These are phyloP conservation scores for Thraustochytrium sp. DNA, from an alignment of 352 stramenopile genomes.

Conservation along the genomic window DNA sequence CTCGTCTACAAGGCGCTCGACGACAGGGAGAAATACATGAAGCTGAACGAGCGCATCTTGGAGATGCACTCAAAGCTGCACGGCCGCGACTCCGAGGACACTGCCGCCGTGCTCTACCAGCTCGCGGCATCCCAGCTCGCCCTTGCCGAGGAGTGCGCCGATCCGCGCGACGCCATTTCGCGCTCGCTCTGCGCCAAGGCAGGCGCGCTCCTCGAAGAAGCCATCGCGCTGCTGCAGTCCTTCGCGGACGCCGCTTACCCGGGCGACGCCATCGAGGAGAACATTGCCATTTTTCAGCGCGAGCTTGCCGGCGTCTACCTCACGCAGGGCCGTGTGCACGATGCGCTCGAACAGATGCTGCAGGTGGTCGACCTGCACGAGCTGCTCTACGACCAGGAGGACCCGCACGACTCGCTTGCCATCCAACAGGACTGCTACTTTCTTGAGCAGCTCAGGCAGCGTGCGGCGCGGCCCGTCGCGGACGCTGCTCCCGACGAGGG, in stretches of 20 bases:
- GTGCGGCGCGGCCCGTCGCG: too few species aligned
- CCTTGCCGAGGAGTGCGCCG: not conserved
- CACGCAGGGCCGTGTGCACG: not conserved
- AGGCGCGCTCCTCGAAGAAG: not conserved
- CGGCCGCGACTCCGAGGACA: not conserved
- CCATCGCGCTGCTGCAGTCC: not conserved
- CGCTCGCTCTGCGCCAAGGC: not conserved
- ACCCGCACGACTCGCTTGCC: not conserved
- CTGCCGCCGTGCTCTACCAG: not conserved
- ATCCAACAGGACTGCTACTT: not conserved
- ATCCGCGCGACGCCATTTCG: not conserved
- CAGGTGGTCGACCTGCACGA: slow-evolving; percentile 10
- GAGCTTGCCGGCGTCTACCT: not conserved
- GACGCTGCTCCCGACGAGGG: too few species aligned
- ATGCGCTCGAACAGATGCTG: not conserved
- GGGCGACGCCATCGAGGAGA: not conserved
- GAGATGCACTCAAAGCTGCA: not conserved
- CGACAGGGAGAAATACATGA: not conserved
- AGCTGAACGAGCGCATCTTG: slow-evolving; percentile 5
- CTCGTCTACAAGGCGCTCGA: not conserved
- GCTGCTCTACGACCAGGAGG: slow-evolving; percentile 2
- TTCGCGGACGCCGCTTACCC: not conserved
- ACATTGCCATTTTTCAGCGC: slow-evolving; percentile 3
- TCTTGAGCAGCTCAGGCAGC: not conserved
- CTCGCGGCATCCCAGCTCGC: not conserved